phyloP scores from a whole-genome alignment of 805 yeast genomes.

The Candida quercuum region DNA sequence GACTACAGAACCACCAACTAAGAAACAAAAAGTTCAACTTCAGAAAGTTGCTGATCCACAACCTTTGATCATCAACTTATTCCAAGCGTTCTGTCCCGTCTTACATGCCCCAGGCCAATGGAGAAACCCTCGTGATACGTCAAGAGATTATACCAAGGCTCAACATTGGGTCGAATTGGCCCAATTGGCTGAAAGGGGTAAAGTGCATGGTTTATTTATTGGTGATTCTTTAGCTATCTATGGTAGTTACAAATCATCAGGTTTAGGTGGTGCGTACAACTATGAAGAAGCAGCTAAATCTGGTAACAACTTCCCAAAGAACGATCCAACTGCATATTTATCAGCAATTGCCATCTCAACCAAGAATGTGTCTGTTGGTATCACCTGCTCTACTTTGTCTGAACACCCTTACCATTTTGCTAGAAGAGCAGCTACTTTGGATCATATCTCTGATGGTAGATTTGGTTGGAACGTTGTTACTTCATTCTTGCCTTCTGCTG shows the following conservation, averaged over 20 bases:
- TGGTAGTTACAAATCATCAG: slow-evolving; percentile 27
- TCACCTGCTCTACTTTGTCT: slow-evolving; percentile 36
- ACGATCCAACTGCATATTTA: slow-evolving; percentile 28
- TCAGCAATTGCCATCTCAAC: slow-evolving; percentile 36
- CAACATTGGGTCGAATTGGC: slow-evolving; percentile 34
- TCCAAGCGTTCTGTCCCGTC: slow-evolving; percentile 10
- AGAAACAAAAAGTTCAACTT: not conserved
- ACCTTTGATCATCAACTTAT: slow-evolving; percentile 8
- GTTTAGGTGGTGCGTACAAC: slow-evolving; percentile 27
- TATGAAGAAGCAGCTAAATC: slow-evolving; percentile 22
- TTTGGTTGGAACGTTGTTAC: slow-evolving; percentile 1
- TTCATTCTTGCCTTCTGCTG: slow-evolving; percentile 1
- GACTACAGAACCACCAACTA: not conserved
- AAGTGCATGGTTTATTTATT: slow-evolving; percentile 30
- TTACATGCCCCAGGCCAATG: slow-evolving; percentile 12
- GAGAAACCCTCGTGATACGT: slow-evolving; percentile 9
- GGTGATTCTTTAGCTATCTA: slow-evolving; percentile 35
- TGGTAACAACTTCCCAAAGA: slow-evolving; percentile 9
- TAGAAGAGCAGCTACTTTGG: slow-evolving; percentile 1
- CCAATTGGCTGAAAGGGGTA: slow-evolving; percentile 29
- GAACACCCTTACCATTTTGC: slow-evolving; percentile 29
- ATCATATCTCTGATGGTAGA: not conserved
- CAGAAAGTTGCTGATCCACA: not conserved
- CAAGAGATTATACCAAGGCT: slow-evolving; percentile 8
- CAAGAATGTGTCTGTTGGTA: slow-evolving; percentile 32